A percentile compares a stretch with the other conserved stretches of the same genome.
These are phyloP conservation scores for Cladosporium cucumerinum DNA, from an alignment of 2,329 filamentous ascomycete genomes.

Conservation along the genomic window DNA sequence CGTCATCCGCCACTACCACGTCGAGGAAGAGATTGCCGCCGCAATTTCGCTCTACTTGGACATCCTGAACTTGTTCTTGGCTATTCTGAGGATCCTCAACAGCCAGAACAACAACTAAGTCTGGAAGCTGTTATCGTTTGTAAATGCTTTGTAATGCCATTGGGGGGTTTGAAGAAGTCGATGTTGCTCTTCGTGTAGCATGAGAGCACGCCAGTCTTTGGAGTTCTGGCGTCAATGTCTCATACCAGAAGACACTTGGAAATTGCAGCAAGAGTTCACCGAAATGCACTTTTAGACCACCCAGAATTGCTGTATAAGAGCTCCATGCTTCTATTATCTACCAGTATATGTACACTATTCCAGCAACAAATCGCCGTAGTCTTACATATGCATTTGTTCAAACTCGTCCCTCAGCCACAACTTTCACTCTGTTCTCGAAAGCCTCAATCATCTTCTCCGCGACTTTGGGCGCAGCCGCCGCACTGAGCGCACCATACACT, in stretches of 20 bases:
- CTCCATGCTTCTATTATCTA: neutral
- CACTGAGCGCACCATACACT: slow-evolving; percentile 78
- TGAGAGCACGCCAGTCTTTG: neutral
- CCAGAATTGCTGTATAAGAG: neutral
- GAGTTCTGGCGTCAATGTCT: neutral
- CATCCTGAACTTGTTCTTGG: slow-evolving; percentile 94
- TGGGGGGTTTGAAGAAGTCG: neutral
- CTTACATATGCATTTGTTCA: neutral
- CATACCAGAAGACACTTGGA: neutral
- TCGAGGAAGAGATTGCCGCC: slow-evolving; percentile 96
- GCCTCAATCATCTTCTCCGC: slow-evolving; percentile 87
- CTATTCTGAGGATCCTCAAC: slow-evolving; percentile 93
- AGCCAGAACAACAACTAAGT: slow-evolving; percentile 88
- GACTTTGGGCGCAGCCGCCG: slow-evolving; percentile 77
- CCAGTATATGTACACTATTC: neutral
- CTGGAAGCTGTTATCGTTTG: neutral
- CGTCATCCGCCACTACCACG: slow-evolving; percentile 91
- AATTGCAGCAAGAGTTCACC: neutral
- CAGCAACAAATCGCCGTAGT: neutral
- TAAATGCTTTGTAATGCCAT: neutral
- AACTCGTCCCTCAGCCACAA: slow-evolving; percentile 39
- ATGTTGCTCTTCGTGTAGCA: neutral
- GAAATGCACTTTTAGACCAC: neutral
- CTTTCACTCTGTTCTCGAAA: slow-evolving; percentile 76
- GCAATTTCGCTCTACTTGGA: slow-evolving; percentile 83